Evolutionary conservation across 1,139 yeast species (phyloP), one percentile per base, ranked within the genome.

Genomic region (Debaryomycetaceae sp.): DNA sequence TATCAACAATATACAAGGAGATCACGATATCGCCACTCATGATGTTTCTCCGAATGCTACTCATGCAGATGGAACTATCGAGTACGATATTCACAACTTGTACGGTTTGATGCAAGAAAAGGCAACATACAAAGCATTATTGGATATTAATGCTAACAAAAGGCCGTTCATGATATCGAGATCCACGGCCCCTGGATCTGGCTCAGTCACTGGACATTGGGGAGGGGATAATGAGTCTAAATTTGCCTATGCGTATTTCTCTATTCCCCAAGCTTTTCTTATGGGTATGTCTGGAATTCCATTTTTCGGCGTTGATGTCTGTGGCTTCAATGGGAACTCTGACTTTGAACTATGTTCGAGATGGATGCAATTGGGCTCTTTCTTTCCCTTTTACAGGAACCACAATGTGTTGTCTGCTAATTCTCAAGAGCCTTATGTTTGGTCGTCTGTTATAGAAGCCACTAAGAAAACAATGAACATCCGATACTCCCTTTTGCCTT

Each of bases 1-100:
- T 17, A 56, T 58, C 40, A 57, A 58, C 46, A 46, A 59, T 43
- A 45, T 42, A 14, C 65, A 62, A 49, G 62, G 60, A 20, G 55
- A 56, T 40, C 57, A 54, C 39, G 68, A 64, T 43, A 46, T 65
- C 33, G 65, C 67, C 6, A 54, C 56, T 6, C 65, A 60, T 43
- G 65, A 58, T 11, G 53, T 65, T 13, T 54, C 64, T 7, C 65
- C 66, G 36, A 59, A 63, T 43, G 67, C 66, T 6, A 59, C 66
- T 6, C 68, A 63, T 50, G 54, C 51, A 22, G 63, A 61, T 42
- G 69, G 69, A 2, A 56, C 62, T 11, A 41, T 58, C 31, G 69
- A 66, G 46, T 66, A 64, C 46, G 68, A 58, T 35, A 49, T 58
- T 27, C 62, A 57, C 38, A 56, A 52, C 38, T 46, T 58, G 29